Evolutionary conservation across 768 basidiomycete genomes (phyloP), one percentile per base, ranked within the genome.

Genomic region (Strobilomyces dryophilus): DNA sequence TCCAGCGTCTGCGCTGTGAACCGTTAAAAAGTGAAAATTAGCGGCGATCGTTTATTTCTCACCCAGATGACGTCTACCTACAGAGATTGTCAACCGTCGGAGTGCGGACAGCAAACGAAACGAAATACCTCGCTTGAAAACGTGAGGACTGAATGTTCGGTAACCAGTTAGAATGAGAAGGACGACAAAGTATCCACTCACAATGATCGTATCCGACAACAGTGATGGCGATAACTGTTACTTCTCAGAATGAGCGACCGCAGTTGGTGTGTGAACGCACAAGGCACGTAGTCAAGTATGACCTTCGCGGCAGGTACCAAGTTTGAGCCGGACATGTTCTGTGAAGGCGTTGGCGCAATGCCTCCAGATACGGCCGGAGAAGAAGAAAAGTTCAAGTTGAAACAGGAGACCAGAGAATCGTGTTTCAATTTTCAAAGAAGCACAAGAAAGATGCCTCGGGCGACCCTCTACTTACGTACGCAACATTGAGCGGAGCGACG

Each of bases 11-110:
- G 24, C 24, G 4, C 24, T 24, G 24, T 24, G 24, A 2, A 24
- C 5, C 5, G 20, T 58, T 43, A 58, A 42, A 14, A 7, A 43
- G n/a, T 8, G 3, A 0, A 8, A 17, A 40, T 1, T 4, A 6
- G n/a, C 8, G 3, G 7, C 2, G 8, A 9, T 4, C 4, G 9
- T 34, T 20, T 20, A 2, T 29, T 26, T 3, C 53, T 39, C 20
- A 61, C 60, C 60, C 60, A 61, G 12, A 61, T 5, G 12, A 49
- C 39, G 15, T 55, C 31, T 37, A 61, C 41, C 60, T 61, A 27
- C 36, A 20, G 7, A 29, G 26, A 14, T 10, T 8, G 21, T 59
- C 3, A 53, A 2, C 9, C 9, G 14, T n/a, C 3, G 3, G 17
- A 39, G 24, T 21, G 31, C 29, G 2, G 10, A 4, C 9, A 8